Evolutionary conservation across 2,329 filamentous ascomycete species (phyloP), one percentile per base, ranked within the genome.

Genomic region (Aspergillus quadricinctus): DNA sequence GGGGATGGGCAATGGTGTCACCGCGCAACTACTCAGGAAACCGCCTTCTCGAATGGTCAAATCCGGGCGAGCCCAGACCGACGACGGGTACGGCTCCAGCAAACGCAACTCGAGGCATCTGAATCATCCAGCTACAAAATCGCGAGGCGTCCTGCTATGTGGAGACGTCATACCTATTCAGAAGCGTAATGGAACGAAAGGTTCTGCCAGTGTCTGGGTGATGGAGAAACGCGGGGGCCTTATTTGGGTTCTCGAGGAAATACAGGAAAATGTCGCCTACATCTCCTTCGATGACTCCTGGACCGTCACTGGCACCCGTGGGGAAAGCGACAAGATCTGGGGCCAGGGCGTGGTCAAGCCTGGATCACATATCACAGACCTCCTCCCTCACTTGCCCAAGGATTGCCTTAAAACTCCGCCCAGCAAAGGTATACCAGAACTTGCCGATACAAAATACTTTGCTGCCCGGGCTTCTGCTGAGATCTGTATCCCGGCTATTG

Each of bases 101-200:
- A 76, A 64, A 73, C 75, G 63, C 75, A 77, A 63, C 68, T 81
- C 45, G 85, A 86, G 70, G 77, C 85, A 53, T 72, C 64, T 82
- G 61, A 81, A 92, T 64, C 88, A 92, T 66, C 81, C 85, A 52
- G 84, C 83, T 62, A 88, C 83, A 65, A 92, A 90, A 62, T 95
- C 91, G 25, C 83, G 92, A 64, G 93, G 93, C 3, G 94, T 99
- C 27, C 75, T 99, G 52, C 81, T 99, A 1, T 99, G 94, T 65
- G 94, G 94, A 46, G 94, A 99, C 71, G 93, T 99, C n/a, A 91
- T 99, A 19, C 94, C 94, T 0, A 99, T 99, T 57, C 89, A 92
- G 71, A 99, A 97, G 75, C 86, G 94, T 58, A 96, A 99, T 67
- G 94, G 94, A 3, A 84, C 88, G 10, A 93, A 88, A 4, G 94